Evolutionary conservation across 306 rosid species (phyloP).

Genomic region (Cercis canadensis): DNA sequence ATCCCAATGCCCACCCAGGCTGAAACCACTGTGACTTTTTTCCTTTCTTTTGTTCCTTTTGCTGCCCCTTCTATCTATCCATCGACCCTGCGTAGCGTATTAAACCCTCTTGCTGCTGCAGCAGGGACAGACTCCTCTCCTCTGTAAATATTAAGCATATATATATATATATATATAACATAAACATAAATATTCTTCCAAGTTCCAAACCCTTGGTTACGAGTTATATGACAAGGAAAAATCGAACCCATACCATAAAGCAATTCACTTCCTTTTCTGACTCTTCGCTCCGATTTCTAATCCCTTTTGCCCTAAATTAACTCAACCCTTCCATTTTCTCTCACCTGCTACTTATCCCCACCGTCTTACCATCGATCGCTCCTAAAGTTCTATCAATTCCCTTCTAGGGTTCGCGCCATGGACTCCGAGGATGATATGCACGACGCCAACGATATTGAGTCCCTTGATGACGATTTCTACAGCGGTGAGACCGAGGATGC

Average conservation of each 20-base stretch:
- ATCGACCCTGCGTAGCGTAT: background rate
- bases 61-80: too few species aligned
- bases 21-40: too few species aligned
- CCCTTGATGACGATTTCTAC: conserved; percentile 80
- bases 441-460: conserved; percentile 68
- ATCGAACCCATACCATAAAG: too few species aligned
- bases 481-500: conserved; percentile 72
- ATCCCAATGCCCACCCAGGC: too few species aligned
- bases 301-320: background rate
- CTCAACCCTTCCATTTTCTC: background rate
- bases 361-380: conserved; percentile 40
- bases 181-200: background rate
- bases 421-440: conserved; percentile 74
- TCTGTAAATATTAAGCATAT: background rate
- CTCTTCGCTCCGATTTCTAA: too few species aligned
- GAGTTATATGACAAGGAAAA: too few species aligned
- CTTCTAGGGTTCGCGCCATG: conserved; percentile 53
- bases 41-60: too few species aligned
- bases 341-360: background rate
- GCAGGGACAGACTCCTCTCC: background rate
- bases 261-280: conserved; percentile 1
- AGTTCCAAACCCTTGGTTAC: conserved; percentile 22
- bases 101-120: background rate
- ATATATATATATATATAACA: background rate
- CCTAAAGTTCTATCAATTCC: background rate